Percentiles rank a stretch among this genome's conserved stretches.
Conservation (phyloP, 2,329 filamentous ascomycete species). For the Pyrenophora seminiperda region DNA sequence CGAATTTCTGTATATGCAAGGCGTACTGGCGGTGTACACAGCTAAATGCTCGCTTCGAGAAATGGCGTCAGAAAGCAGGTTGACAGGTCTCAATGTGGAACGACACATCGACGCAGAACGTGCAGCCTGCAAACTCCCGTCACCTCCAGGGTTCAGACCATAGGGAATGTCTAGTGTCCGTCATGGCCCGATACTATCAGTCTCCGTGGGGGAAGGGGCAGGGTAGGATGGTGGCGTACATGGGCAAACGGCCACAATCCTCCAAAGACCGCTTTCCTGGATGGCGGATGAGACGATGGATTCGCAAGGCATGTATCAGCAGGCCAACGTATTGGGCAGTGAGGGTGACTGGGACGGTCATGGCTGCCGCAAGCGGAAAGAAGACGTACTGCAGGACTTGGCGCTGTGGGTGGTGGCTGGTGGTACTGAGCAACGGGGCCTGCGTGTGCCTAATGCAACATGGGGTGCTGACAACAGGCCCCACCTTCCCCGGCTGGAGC, state of each 20-base stretch:
- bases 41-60: constrained; percentile 22
- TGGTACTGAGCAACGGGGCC: no score
- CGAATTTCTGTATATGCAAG: constrained; percentile 22
- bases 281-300: constrained; percentile 30
- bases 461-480: constrained; percentile 2
- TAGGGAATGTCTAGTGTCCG: no score
- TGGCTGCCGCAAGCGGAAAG: constrained; percentile 1
- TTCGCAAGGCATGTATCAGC: constrained; percentile 21
- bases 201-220: no score
- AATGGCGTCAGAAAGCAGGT: constrained; percentile 19
- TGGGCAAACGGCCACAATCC: constrained; percentile 14
- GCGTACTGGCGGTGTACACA: constrained; percentile 21
- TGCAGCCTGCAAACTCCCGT: constrained; percentile 20
- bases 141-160: constrained; percentile 2
- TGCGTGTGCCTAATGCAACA: neutral
- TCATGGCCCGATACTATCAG: no score
- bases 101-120: constrained; percentile 33
- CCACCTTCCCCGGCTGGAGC: constrained; percentile 27
- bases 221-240: constrained; percentile 30
- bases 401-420: no score
- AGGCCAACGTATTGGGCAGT: constrained; percentile 24
- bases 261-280: constrained; percentile 29
- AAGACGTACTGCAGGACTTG: no score
- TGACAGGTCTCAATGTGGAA: constrained; percentile 27
- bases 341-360: constrained; percentile 9